Percentiles rank a stretch among this genome's conserved stretches.
phyloP scores from a whole-genome alignment of 2,329 filamentous ascomycete species.

The Colletotrichum sojae region DNA sequence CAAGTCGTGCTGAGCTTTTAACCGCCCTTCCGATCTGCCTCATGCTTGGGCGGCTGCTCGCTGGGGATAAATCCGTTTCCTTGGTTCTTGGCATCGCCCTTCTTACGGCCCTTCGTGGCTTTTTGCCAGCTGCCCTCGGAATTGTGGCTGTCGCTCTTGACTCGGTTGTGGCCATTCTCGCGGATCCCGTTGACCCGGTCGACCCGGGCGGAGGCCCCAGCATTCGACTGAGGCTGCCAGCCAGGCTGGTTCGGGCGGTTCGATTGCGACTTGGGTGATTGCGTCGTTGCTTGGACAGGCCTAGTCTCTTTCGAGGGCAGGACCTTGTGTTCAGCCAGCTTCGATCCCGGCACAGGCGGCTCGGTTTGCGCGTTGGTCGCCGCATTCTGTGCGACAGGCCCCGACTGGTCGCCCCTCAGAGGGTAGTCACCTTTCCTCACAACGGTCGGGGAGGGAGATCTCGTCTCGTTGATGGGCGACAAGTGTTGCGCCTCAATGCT shows the following conservation, averaged over 20 bases:
- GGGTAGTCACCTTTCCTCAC: slow-evolving; percentile 58
- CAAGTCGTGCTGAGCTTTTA: slow-evolving; percentile 51
- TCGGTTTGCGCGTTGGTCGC: slow-evolving; percentile 37
- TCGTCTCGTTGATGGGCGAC: slow-evolving; percentile 81
- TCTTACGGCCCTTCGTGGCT: slow-evolving; percentile 67
- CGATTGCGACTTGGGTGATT: slow-evolving; percentile 42
- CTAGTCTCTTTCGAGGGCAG: slow-evolving; percentile 48
- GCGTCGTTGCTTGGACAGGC: slow-evolving; percentile 40
- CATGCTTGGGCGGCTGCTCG: slow-evolving; percentile 71
- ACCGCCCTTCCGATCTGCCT: slow-evolving; percentile 74
- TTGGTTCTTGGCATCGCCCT: slow-evolving; percentile 64
- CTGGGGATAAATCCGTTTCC: slow-evolving; percentile 55
- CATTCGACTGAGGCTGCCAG: slow-evolving; percentile 47
- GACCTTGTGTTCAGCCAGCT: slow-evolving; percentile 19
- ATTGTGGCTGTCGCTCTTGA: slow-evolving; percentile 67
- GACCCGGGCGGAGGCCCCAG: slow-evolving; percentile 44
- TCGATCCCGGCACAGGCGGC: slow-evolving; percentile 11
- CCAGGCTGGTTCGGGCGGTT: slow-evolving; percentile 21
- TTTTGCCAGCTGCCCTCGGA: slow-evolving; percentile 71
- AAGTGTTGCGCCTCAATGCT: slow-evolving; percentile 65
- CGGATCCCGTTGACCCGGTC: slow-evolving; percentile 58
- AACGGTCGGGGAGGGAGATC: slow-evolving; percentile 78
- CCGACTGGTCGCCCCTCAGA: slow-evolving; percentile 21
- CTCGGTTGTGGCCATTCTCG: slow-evolving; percentile 68
- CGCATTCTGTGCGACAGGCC: slow-evolving; percentile 31